Evolutionary conservation across 495 filamentous ascomycete genomes (phyloP).

Genomic region (Geoglossum glabrum): DNA sequence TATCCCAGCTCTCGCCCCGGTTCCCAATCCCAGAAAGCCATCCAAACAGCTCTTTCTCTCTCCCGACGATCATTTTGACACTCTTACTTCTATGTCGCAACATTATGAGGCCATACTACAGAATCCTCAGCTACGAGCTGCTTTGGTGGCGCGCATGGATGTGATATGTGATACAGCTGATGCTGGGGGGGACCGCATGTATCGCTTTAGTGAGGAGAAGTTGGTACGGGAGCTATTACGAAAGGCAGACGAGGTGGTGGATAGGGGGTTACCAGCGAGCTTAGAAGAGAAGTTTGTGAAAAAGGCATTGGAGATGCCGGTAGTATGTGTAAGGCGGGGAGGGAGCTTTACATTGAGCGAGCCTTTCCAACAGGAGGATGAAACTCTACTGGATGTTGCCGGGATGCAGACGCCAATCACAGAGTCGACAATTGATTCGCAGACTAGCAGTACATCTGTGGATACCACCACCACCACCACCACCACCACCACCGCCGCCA

Average conservation of each 20-base stretch:
- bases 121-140: constrained; percentile 21
- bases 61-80: constrained; percentile 64
- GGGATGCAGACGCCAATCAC: constrained; percentile 6
- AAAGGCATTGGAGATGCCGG: constrained; percentile 52
- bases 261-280: constrained; percentile 46
- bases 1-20: constrained; percentile 40
- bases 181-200: constrained; percentile 64
- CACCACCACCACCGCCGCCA: not conserved
- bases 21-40: constrained; percentile 5
- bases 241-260: constrained; percentile 54
- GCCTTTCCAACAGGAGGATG: constrained; percentile 8
- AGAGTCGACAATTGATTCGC: constrained; percentile 15
- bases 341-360: constrained; percentile 14
- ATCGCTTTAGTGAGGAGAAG: constrained; percentile 49
- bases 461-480: constrained; percentile 2
- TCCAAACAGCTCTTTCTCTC: constrained; percentile 49
- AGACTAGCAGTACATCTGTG: constrained; percentile 21
- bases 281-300: constrained; percentile 73
- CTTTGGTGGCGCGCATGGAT: constrained; percentile 32
- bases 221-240: constrained; percentile 41
- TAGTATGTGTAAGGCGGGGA: constrained; percentile 37
- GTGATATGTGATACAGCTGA: constrained; percentile 61
- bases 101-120: constrained; percentile 39
- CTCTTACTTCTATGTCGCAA: constrained; percentile 28
- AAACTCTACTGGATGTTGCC: constrained; percentile 25